These are phyloP conservation scores for Pyrus hybrid DNA, from an alignment of 331 rosid genomes.

Conservation along the genomic window DNA sequence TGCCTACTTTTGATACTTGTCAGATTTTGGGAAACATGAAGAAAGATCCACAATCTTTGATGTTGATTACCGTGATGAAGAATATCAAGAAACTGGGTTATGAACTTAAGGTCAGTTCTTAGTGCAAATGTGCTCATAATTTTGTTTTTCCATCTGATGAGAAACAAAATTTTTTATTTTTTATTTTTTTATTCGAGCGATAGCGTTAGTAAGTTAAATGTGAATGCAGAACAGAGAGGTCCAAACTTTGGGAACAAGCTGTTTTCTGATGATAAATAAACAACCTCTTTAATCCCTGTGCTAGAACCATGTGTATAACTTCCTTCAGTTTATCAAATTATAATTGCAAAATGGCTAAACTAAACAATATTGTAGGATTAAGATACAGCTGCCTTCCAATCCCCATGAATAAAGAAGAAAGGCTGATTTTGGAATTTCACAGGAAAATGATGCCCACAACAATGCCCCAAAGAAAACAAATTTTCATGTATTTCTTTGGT, in stretches of 20 bases:
- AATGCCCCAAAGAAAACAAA: not conserved
- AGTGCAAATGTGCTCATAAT: not conserved
- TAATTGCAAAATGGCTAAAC: too few species aligned
- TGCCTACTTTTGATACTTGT: slow-evolving; percentile 22
- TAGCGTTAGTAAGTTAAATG: too few species aligned
- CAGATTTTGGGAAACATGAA: slow-evolving; percentile 74
- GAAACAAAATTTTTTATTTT: not conserved
- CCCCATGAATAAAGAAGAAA: not conserved
- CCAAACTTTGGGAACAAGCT: not conserved
- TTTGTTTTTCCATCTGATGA: not conserved
- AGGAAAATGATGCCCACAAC: not conserved
- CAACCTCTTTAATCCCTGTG: not conserved
- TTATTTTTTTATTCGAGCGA: not conserved
- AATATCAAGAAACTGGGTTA: slow-evolving; percentile 79
- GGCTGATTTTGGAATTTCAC: not conserved
- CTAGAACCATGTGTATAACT: not conserved
- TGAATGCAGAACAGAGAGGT: not conserved
- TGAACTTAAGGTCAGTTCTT: slow-evolving; percentile 56
- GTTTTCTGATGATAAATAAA: not conserved
- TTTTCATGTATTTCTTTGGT: not conserved
- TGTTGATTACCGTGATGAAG: slow-evolving; percentile 69
- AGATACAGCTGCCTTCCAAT: not conserved
- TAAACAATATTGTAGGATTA: not conserved
- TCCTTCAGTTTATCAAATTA: not conserved
- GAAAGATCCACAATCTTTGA: slow-evolving; percentile 63